Evolutionary conservation across 2,329 filamentous ascomycete species (phyloP).

Genomic region (Penicillium sp.): DNA sequence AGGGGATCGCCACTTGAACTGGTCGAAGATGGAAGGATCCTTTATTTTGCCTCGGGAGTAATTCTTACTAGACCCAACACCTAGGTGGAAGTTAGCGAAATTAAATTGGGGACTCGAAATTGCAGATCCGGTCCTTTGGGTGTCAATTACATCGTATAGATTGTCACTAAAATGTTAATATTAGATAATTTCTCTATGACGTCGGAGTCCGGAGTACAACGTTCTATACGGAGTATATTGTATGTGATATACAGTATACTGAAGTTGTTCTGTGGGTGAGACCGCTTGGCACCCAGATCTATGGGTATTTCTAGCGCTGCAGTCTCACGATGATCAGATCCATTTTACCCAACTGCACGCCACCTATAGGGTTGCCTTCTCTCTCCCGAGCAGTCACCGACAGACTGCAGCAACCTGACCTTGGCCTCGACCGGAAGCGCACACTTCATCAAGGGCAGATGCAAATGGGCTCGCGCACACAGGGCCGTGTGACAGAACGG

Average conservation of each 20-base stretch:
- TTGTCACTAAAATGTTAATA: neutral
- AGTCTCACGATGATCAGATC: neutral
- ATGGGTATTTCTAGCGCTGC: constrained; percentile 3
- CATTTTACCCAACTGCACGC: neutral
- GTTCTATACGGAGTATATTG: neutral
- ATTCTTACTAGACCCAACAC: neutral
- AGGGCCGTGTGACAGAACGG: constrained; percentile 6
- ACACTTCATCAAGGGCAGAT: neutral
- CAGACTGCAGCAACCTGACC: neutral
- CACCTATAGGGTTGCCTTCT: constrained; percentile 6
- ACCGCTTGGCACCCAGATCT: neutral
- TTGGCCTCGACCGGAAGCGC: neutral
- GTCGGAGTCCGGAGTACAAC: neutral
- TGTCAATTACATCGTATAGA: neutral
- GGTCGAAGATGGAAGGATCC: neutral
- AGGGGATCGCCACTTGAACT: neutral
- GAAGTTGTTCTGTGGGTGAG: neutral
- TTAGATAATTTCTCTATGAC: neutral
- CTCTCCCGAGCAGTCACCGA: neutral
- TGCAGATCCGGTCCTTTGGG: neutral
- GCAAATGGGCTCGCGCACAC: neutral
- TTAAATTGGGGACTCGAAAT: neutral
- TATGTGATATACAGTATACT: neutral
- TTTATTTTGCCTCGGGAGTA: neutral
- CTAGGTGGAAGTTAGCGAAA: neutral